phyloP scores from a whole-genome alignment of 2,329 filamentous ascomycete genomes.

The Thelonectria olida region DNA sequence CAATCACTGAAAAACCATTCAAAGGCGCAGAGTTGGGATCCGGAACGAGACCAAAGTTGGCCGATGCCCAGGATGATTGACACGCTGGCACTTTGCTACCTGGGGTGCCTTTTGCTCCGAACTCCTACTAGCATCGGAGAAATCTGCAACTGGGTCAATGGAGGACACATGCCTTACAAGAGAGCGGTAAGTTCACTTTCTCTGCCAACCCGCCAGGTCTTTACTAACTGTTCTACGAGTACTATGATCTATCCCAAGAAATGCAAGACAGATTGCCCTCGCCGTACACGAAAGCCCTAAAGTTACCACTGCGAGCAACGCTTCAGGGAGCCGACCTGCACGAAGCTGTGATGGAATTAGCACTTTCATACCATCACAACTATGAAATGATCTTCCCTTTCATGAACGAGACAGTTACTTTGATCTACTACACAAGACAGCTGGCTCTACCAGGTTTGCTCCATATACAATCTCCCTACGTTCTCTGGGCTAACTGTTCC shows the following conservation, averaged over 20 bases:
- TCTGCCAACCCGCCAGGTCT: background rate
- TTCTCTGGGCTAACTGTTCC: conserved; percentile 39
- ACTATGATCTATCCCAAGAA: conserved; percentile 66
- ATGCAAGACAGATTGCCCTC: conserved; percentile 73
- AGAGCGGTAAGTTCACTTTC: conserved; percentile 63
- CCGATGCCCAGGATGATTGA: conserved; percentile 76
- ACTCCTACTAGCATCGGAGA: conserved; percentile 81
- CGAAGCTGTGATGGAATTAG: conserved; percentile 66
- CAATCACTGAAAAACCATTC: conserved; percentile 6
- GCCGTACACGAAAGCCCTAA: conserved; percentile 67
- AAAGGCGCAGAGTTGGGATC: conserved; percentile 54
- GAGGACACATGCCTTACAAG: conserved; percentile 76
- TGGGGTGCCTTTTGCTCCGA: conserved; percentile 78
- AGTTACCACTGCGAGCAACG: conserved; percentile 53
- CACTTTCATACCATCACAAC: conserved; percentile 70
- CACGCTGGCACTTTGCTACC: conserved; percentile 80
- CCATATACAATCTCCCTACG: no score
- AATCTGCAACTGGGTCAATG: conserved; percentile 72
- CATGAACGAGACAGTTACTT: conserved; percentile 73
- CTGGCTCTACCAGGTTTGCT: conserved; percentile 77
- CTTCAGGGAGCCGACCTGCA: conserved; percentile 70
- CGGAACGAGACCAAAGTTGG: conserved; percentile 58
- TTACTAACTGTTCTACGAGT: conserved; percentile 46
- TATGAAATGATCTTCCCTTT: conserved; percentile 78
- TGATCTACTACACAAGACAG: conserved; percentile 75